These are phyloP conservation scores for Coccomyxa subellipsoidea DNA, from an alignment of 163 green algal species.

Conservation along the genomic window DNA sequence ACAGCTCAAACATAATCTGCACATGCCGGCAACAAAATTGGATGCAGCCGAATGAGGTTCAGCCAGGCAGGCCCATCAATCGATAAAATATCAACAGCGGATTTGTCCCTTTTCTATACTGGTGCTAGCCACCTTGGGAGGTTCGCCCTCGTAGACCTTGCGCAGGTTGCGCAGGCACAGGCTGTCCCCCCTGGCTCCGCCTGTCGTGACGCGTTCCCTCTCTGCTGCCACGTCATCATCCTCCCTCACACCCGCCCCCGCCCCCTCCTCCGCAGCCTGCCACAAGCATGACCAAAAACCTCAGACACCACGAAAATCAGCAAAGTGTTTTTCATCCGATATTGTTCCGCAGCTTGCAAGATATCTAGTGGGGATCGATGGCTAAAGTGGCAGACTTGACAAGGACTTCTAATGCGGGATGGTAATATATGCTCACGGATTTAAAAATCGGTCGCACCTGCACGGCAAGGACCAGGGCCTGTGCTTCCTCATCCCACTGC, in stretches of 20 bases:
- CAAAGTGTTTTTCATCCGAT: no score
- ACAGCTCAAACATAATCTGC: no score
- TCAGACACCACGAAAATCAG: not conserved
- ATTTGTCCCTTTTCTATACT: not conserved
- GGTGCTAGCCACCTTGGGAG: not conserved
- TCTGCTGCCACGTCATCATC: constrained; percentile 22
- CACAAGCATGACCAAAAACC: not conserved
- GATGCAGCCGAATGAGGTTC: no score
- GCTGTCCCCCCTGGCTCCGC: constrained; percentile 1
- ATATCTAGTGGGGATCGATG: no score
- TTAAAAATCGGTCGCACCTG: no score
- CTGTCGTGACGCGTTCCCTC: constrained; percentile 4
- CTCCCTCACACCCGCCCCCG: not conserved
- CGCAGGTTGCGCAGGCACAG: constrained; percentile 22
- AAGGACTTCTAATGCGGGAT: no score
- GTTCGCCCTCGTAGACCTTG: constrained; percentile 21
- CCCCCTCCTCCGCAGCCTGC: not conserved
- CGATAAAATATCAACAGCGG: no score
- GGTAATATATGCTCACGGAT: no score
- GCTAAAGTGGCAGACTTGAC: no score
- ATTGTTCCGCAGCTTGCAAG: no score
- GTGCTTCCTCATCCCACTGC: not conserved
- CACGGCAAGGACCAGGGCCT: not conserved
- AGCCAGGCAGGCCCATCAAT: not conserved
- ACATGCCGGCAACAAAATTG: no score